Evolutionary conservation across 1,139 yeast genomes (phyloP), one percentile per base, ranked within the genome.

Genomic region (Arxiozyma slooffiae): DNA sequence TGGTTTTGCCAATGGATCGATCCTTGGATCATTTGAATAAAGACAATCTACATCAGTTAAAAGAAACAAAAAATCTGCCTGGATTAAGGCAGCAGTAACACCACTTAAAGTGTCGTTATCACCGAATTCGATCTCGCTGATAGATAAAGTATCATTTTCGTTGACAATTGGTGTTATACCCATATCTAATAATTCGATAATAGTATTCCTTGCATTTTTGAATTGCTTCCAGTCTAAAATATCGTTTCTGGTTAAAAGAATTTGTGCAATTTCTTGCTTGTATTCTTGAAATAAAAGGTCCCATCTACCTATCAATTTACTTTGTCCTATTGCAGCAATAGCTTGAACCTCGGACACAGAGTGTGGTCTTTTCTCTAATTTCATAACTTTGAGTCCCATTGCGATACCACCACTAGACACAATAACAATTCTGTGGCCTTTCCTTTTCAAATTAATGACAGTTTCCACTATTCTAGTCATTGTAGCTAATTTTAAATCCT

Each of bases 401-500:
- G 97, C 97, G 64, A 94, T 89, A 51, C 97, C 97, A 43, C 98
- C 98, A 1, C 96, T 86, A 0, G 96, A 85, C 2, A 92, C 98
- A 37, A 94, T 75, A 7, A 92, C 83, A 6, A 92, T 90, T 45
- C 78, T 74, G 66, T 92, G 97, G 4, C 98, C 98, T n/a, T 81
- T 82, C 41, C 97, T 76, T 53, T 95, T 82, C 49, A 92, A 76
- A 58, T 81, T 80, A 23, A 90, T 96, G 14, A 85, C 81, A 3
- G 96, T 86, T 65, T 92, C 97, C 41, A 90, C 97, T 34, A 92
- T 82, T 50, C 79, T 77, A 14, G 97, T 81, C 94, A 92, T 90
- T 61, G 85, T 88, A 49, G 97, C 94, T 37, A 94, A 77, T 52
- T 89, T 77, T 24, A 96, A 96, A 67, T 90, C 97, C 53, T 84